Percentiles rank a stretch among this genome's conserved stretches.
These are phyloP conservation scores for Wallemia hederae DNA, from an alignment of 1,284 basidiomycete genomes.

Conservation along the genomic window DNA sequence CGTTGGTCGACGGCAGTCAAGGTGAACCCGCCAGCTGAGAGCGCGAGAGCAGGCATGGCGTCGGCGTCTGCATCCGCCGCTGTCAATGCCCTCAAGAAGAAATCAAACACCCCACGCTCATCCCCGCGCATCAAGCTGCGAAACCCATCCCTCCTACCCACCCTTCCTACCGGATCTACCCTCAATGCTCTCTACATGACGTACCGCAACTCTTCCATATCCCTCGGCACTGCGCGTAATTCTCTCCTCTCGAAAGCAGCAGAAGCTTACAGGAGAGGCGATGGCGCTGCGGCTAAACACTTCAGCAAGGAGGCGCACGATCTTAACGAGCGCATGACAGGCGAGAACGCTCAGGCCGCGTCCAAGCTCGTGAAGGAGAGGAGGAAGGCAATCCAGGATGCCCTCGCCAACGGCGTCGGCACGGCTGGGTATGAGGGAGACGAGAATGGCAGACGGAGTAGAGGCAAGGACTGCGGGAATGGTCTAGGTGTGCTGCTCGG, in stretches of 20 bases:
- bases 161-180: slow-evolving; percentile 48
- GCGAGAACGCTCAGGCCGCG: slow-evolving; percentile 53
- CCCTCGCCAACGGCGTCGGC: slow-evolving; percentile 20
- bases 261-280: slow-evolving; percentile 75
- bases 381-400: slow-evolving; percentile 39
- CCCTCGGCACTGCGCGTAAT: slow-evolving; percentile 73
- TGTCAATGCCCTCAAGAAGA: slow-evolving; percentile 21
- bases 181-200: slow-evolving; percentile 57
- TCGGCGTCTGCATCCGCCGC: slow-evolving; percentile 6
- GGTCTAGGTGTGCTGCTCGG: slow-evolving; percentile 60
- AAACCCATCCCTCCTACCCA: slow-evolving; percentile 55
- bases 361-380: slow-evolving; percentile 50
- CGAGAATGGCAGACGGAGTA: slow-evolving; percentile 31
- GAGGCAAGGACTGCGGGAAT: slow-evolving; percentile 49
- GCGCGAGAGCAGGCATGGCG: slow-evolving; percentile 7
- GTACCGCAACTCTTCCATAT: slow-evolving; percentile 55
- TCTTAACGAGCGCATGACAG: slow-evolving; percentile 60
- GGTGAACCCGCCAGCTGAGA: not conserved
- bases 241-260: slow-evolving; percentile 82
- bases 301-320: slow-evolving; percentile 81
- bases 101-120: slow-evolving; percentile 36
- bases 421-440: slow-evolving; percentile 8
- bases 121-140: slow-evolving; percentile 57
- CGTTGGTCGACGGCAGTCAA: not conserved
- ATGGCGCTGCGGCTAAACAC: slow-evolving; percentile 75